Conservation (phyloP, 139 green algal genomes). For the Picochlorum sp. region DNA sequence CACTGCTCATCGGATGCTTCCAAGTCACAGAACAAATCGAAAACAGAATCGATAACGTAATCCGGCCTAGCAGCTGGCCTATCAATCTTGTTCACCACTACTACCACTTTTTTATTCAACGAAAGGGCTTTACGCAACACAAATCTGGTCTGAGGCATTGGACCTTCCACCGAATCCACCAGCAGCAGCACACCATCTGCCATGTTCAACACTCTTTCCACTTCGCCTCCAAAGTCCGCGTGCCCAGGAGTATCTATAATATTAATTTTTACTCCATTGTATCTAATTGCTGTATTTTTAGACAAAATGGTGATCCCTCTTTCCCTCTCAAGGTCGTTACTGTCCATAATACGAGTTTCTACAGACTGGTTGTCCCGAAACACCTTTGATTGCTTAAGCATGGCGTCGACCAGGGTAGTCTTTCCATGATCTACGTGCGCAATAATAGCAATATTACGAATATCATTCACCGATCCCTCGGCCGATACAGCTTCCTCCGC, state of each 20-base stretch:
- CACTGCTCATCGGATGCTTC: slow-evolving; percentile 90
- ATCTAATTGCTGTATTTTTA: slow-evolving; percentile 96
- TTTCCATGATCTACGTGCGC: slow-evolving; percentile 72
- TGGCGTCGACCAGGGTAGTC: slow-evolving; percentile 73
- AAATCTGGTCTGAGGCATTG: slow-evolving; percentile 98
- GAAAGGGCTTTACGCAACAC: slow-evolving; percentile 93
- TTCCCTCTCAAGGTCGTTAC: slow-evolving; percentile 93
- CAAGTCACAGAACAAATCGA: slow-evolving; percentile 96
- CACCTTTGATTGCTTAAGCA: slow-evolving; percentile 86
- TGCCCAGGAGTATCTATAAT: slow-evolving; percentile 99
- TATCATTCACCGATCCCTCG: no score
- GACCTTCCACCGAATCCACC: slow-evolving; percentile 93
- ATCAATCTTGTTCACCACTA: slow-evolving; percentile 99
- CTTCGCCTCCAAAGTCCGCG: slow-evolving; percentile 98
- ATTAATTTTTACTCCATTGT: slow-evolving; percentile 85
- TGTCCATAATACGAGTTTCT: slow-evolving; percentile 92
- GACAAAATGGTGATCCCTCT: slow-evolving; percentile 98
- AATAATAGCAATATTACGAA: slow-evolving; percentile 56
- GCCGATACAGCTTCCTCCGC: no score
- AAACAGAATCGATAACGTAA: slow-evolving; percentile 82
- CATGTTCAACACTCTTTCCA: slow-evolving; percentile 99
- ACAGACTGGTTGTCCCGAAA: slow-evolving; percentile 71
- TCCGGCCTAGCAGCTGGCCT: slow-evolving; percentile 57
- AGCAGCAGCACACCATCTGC: slow-evolving; percentile 97
- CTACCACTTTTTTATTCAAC: slow-evolving; percentile 89